These are phyloP conservation scores for Rossbeevera mucosa DNA, from an alignment of 768 basidiomycete genomes.

Conservation along the genomic window DNA sequence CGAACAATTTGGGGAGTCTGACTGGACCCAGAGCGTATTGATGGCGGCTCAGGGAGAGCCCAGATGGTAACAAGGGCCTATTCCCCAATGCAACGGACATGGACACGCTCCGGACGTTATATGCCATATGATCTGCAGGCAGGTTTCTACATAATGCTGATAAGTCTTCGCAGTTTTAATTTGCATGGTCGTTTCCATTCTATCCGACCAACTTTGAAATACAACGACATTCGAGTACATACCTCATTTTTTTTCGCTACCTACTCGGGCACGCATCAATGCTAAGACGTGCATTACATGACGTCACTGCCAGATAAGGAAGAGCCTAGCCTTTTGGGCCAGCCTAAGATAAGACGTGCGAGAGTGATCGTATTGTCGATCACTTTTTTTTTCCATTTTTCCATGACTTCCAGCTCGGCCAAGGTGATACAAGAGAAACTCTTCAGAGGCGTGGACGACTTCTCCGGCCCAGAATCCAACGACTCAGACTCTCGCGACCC, in stretches of 20 bases:
- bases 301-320: constrained; percentile 18
- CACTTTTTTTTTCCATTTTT: constrained; percentile 7
- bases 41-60: constrained; percentile 55
- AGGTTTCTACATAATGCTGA: constrained; percentile 20
- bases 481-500: constrained; percentile 28
- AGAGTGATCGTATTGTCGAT: not conserved
- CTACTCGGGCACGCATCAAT: not conserved
- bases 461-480: constrained; percentile 14
- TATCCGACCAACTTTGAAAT: constrained; percentile 8
- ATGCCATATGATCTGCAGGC: constrained; percentile 29
- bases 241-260: constrained; percentile 15
- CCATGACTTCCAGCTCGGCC: constrained; percentile 42
- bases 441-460: constrained; percentile 45
- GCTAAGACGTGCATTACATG: no score
- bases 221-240: constrained; percentile 20
- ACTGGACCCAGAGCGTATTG: constrained; percentile 74
- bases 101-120: constrained; percentile 15
- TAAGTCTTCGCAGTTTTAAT: constrained; percentile 13
- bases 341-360: constrained; percentile 5
- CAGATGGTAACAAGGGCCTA: constrained; percentile 25
- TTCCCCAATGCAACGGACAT: constrained; percentile 11
- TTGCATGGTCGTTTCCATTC: constrained; percentile 12
- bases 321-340: not conserved
- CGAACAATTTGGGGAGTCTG: constrained; percentile 44
- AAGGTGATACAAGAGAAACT: constrained; percentile 73